Evolutionary conservation across 2,329 filamentous ascomycete species (phyloP), one percentile per base, ranked within the genome.

Genomic region (Tolypocladium tundrense): DNA sequence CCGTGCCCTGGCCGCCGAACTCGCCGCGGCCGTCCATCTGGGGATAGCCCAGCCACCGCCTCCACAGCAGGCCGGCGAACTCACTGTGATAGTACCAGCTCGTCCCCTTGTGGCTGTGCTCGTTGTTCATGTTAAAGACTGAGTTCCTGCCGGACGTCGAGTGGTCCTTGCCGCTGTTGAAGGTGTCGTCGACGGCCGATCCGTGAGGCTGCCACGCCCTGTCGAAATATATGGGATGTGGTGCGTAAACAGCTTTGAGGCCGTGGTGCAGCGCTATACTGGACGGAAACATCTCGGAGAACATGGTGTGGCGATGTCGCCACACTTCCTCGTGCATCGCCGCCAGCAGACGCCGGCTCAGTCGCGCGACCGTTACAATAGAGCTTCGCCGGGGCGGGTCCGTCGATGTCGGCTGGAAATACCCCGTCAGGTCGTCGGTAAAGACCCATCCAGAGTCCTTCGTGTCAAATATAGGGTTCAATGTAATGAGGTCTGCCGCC

Each of bases 1-100:
- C 70, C 50, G 63, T 72, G 33, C 79, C 79, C 61, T 75, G 74
- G 43, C 73, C 79, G 55, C 73, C 76, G 60, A 75, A 69, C n/a
- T 71, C 67, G 7, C 77, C 78, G 39, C 79, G 72, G 8, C 77
- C 78, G 59, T 82, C 79, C 65, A 74, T 70, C 66, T 83, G 79
- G 19, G 79, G 72, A 62, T 81, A 84, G 0, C 81, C 81, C 52
- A 94, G 73, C 91, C 91, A 96, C 51, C 89, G 79, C 55, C 88
- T 80, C 83, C 90, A 95, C 63, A 95, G 68, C n/a, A 87, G 82
- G 5, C 86, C 82, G 1, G 88, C 85, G 67, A 94, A 95, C 54
- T 86, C 82, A 27, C 86, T 86, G 65, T 91, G 88, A 72, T 91
- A 95, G 72, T 93, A 95, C 88, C 89, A 96, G 51, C 82, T 91